A percentile compares a stretch with the other conserved stretches of the same genome.
Evolutionary conservation across 768 basidiomycete genomes (phyloP).

Genomic region (Mycena amicta): DNA sequence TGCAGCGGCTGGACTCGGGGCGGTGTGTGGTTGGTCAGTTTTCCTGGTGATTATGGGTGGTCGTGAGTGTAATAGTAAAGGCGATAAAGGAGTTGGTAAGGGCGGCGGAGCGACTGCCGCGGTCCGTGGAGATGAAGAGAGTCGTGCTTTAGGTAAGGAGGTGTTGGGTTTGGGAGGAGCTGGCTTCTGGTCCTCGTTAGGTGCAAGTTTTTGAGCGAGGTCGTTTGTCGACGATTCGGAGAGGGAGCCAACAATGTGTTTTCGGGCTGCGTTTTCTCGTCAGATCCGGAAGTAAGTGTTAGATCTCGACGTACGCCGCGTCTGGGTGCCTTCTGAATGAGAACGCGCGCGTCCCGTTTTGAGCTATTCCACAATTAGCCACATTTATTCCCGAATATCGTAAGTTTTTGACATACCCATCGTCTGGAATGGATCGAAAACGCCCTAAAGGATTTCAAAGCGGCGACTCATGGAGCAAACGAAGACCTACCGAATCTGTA

Average conservation of each 20-base stretch:
- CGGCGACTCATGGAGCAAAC: background rate
- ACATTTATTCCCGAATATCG: too few species aligned
- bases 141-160: too few species aligned
- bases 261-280: background rate
- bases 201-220: background rate
- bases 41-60: too few species aligned
- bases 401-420: background rate
- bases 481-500: constrained; percentile 17
- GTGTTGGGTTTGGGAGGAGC: too few species aligned
- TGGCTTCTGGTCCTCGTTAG: too few species aligned
- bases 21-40: too few species aligned
- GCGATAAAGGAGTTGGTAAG: background rate
- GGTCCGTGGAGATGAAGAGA: background rate
- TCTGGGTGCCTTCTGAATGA: background rate
- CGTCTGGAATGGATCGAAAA: background rate
- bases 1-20: too few species aligned
- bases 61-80: background rate
- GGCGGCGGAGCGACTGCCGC: background rate
- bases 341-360: background rate
- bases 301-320: background rate
- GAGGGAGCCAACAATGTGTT: background rate
- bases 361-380: too few species aligned
- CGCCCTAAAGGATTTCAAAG: background rate
- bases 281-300: background rate
- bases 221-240: background rate